A percentile compares a stretch with the other conserved stretches of the same genome.
phyloP scores from a whole-genome alignment of 2,329 filamentous ascomycete species.

The Trichoderma atrobrunneum region DNA sequence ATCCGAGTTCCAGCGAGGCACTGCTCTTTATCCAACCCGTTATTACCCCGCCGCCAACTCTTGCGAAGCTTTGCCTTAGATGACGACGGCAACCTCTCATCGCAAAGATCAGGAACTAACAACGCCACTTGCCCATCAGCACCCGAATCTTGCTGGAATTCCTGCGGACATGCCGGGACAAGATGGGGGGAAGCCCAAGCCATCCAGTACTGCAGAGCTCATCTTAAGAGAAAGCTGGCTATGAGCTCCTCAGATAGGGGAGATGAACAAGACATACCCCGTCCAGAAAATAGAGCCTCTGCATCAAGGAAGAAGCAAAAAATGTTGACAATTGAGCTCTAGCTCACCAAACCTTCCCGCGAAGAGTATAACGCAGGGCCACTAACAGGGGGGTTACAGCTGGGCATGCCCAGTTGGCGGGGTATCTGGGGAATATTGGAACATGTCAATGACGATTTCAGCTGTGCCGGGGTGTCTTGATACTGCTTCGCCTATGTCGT shows the following conservation, averaged over 20 bases:
- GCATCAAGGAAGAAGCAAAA: background rate
- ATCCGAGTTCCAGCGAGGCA: background rate
- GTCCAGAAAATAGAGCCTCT: background rate
- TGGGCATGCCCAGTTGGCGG: background rate
- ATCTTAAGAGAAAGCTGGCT: background rate
- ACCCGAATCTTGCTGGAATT: background rate
- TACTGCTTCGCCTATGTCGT: background rate
- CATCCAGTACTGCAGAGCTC: background rate
- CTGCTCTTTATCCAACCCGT: background rate
- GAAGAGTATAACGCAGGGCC: background rate
- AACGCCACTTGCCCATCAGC: slow-evolving; percentile 2
- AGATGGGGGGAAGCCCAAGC: background rate
- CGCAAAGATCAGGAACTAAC: background rate
- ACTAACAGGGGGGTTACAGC: background rate
- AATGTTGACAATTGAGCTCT: background rate
- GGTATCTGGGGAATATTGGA: background rate
- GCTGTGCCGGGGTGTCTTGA: slow-evolving; percentile 1
- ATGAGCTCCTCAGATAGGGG: background rate
- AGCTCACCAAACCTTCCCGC: background rate
- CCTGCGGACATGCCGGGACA: slow-evolving; percentile 3
- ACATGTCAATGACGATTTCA: slow-evolving; percentile 1
- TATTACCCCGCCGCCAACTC: slow-evolving; percentile 15
- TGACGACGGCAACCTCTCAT: slow-evolving; percentile 10
- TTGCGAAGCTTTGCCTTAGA: slow-evolving; percentile 15
- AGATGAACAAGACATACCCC: background rate